Evolutionary conservation across 1,284 basidiomycete genomes (phyloP), one percentile per base, ranked within the genome.

Genomic region (Trichosporon coremiiforme): DNA sequence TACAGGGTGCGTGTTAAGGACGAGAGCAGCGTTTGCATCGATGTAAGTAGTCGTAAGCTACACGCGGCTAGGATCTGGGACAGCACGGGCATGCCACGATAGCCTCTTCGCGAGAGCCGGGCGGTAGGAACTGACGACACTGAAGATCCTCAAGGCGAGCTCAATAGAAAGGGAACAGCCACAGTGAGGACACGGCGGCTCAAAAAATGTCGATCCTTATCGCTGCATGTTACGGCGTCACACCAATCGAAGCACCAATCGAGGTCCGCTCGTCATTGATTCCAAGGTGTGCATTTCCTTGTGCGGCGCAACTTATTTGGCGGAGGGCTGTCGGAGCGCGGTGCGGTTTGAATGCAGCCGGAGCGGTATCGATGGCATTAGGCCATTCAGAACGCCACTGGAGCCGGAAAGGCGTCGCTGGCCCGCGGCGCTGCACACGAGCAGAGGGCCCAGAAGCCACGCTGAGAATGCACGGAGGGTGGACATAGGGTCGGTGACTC

Each of bases 191-290:
- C 47, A 53, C 15, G 12, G 50, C 20, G 50, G 50, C n/a, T 12
- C 50, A 20, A 53, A 53, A 53, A 53, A 25, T 53, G 50, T 53
- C 12, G 50, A 53, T 53, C 50, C 50, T 53, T 53, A 53, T 53
- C 50, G 22, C 41, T 53, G 50, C 22, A 25, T 53, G 50, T 53
- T 8, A 53, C 50, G 50, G 50, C 22, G 50, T 53, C 50, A 53
- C 50, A 53, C 50, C 50, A 53, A 53, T 53, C 50, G 50, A 25
- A 25, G 50, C 20, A 25, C 50, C 50, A 53, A 53, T 53, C 50
- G 50, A 53, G 22, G 12, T 12, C 10, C 8, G 50, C 12, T 10
- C 50, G 22, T 20, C 50, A 25, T 17, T 53, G 50, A 53, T 53
- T 53, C 50, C 50, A 53, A 53, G 4, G 20, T 8, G 50, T 25